Evolutionary conservation across 169 alveolate species (phyloP), one percentile per base, ranked within the genome.

Genomic region (Plasmodium gallinaceum): DNA sequence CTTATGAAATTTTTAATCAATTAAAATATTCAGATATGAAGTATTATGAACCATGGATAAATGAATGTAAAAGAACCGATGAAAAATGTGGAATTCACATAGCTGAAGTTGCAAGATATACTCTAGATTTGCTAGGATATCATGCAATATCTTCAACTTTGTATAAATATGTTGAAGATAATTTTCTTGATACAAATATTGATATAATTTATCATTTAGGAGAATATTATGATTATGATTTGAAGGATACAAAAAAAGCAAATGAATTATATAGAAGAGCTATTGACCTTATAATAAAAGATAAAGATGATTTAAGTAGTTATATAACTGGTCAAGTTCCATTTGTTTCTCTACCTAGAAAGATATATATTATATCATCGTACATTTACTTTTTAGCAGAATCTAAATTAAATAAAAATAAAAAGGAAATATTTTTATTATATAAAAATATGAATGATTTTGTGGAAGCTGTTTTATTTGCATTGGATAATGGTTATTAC

Each of bases 401-500:
- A 7, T 51, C 62, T 16, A 10, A 58, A 12, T 18, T 45, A 32
- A 39, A 45, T 24, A 57, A 39, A 18, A 52, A 20, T 39, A 20
- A 22, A 26, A n/a, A 69, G 10, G 73, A 80, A 39, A 51, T 80
- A 3, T 20, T 80, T 18, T 18, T 39, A 14, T 58, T 80, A 16
- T 80, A 80, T 39, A 43, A 54, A 45, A 65, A 80, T 32, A 16
- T 80, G 18, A 45, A 62, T 58, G 42, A 43, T 8, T 62, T 80
- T 1, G 32, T 80, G 58, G 12, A 66, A 8, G 37, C 58, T 1
- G 83, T 52, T 37, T 24, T 48, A 24, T 80, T 60, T 80, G 80
- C 90, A 45, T 32, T 80, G 12, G 85, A 80, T 14, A 46, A 80
- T 60, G 90, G 90, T 43, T 65, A 20, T 48, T 80, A 80, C 61